Conservation (phyloP, 805 yeast genomes). For the Metschnikowia shivogae region DNA sequence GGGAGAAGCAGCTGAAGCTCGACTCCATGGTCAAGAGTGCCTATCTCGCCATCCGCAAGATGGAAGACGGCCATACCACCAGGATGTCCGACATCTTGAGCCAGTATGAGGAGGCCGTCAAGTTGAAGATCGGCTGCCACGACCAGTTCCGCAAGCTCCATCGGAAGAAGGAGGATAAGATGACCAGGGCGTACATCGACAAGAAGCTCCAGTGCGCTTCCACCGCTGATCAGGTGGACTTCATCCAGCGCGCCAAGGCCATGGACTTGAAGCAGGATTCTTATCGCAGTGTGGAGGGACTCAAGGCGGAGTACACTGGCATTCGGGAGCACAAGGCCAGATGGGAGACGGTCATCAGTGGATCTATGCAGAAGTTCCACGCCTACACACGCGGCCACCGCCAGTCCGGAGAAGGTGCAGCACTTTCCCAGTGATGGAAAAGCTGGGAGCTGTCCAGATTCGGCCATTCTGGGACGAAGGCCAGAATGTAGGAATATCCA, state of each 20-base stretch:
- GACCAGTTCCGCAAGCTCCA: neutral
- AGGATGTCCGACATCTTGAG: neutral
- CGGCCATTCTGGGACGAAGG: too few species aligned
- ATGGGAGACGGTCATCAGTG: neutral
- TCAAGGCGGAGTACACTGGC: neutral
- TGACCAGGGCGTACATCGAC: neutral
- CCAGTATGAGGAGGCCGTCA: neutral
- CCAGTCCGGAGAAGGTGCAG: too few species aligned
- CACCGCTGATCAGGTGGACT: neutral
- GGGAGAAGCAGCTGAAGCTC: neutral
- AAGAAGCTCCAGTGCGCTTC: neutral
- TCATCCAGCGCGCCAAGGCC: neutral
- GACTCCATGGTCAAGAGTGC: neutral
- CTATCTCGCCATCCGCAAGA: neutral
- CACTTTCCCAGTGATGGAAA: too few species aligned
- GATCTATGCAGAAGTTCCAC: too few species aligned
- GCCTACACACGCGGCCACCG: too few species aligned
- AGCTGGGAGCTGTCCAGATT: too few species aligned
- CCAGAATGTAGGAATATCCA: too few species aligned
- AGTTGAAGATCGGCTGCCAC: neutral
- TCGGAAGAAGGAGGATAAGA: neutral
- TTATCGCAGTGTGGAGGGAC: neutral
- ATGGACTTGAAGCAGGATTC: neutral
- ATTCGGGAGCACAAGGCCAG: neutral
- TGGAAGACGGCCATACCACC: slow-evolving; percentile 1